A percentile compares a stretch with the other conserved stretches of the same genome.
These are phyloP conservation scores for Phytophthora cactorum DNA, from an alignment of 352 stramenopile genomes.

Conservation along the genomic window DNA sequence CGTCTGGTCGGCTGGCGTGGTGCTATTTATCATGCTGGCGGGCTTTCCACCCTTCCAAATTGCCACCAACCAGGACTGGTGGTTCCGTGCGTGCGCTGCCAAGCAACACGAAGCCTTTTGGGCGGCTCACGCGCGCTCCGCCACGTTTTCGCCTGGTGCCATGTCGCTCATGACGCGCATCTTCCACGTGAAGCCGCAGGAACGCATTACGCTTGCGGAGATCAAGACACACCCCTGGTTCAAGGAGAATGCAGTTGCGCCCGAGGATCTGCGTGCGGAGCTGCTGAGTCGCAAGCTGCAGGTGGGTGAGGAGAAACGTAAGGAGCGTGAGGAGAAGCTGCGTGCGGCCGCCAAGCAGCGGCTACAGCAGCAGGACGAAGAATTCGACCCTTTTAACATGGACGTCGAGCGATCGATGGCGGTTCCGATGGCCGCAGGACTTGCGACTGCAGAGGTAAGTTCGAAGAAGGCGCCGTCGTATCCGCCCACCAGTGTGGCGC, in stretches of 20 bases:
- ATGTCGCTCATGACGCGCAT: slow-evolving; percentile 79
- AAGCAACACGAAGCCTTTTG: slow-evolving; percentile 84
- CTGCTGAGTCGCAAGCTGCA: slow-evolving; percentile 68
- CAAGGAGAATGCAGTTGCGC: slow-evolving; percentile 48
- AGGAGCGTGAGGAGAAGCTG: slow-evolving; percentile 66
- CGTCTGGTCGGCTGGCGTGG: slow-evolving; percentile 92
- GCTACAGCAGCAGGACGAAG: slow-evolving; percentile 43
- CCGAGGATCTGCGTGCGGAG: slow-evolving; percentile 55
- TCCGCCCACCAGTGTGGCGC: slow-evolving; percentile 57
- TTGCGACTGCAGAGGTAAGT: slow-evolving; percentile 39
- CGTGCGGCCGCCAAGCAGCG: slow-evolving; percentile 43
- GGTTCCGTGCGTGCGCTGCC: slow-evolving; percentile 81
- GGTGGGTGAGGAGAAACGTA: slow-evolving; percentile 73
- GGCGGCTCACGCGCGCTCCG: slow-evolving; percentile 73
- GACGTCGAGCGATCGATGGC: slow-evolving; percentile 52
- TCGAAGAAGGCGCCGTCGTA: slow-evolving; percentile 58
- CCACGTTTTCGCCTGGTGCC: slow-evolving; percentile 72
- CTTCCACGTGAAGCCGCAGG: slow-evolving; percentile 72
- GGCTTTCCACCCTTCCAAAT: slow-evolving; percentile 94
- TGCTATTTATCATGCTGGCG: slow-evolving; percentile 94
- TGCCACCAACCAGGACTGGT: slow-evolving; percentile 89
- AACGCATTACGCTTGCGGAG: slow-evolving; percentile 78
- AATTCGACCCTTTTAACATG: slow-evolving; percentile 71
- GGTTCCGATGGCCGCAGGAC: slow-evolving; percentile 17
- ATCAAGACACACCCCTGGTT: slow-evolving; percentile 83